Evolutionary conservation across 1,139 yeast species (phyloP).

Genomic region (Saccharomycopsis hybrid): DNA sequence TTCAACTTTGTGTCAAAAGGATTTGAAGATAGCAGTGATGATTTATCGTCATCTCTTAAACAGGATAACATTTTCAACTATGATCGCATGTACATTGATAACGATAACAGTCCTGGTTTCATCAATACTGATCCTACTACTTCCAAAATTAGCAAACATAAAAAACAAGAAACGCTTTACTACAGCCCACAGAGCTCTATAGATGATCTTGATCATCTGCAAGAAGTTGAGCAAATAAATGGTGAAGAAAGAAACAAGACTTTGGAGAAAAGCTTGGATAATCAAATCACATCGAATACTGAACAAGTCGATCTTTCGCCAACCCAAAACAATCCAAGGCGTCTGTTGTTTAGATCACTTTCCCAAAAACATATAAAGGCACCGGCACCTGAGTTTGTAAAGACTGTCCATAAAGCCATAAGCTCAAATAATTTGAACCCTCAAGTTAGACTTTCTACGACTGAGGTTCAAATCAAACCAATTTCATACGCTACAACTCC

Average conservation of each 20-base stretch:
- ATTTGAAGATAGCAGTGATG: conserved; percentile 8
- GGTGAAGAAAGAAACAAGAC: background rate
- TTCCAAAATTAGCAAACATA: conserved; percentile 5
- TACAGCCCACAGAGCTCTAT: conserved; percentile 16
- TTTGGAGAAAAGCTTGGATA: background rate
- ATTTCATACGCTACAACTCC: conserved; percentile 20
- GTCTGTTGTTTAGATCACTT: background rate
- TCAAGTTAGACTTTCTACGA: background rate
- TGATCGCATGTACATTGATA: background rate
- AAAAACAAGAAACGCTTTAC: conserved; percentile 16
- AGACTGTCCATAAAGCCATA: background rate
- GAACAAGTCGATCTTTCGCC: too few relatives aligned
- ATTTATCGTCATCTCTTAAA: background rate
- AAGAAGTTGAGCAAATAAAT: background rate
- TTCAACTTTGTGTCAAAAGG: conserved; percentile 16
- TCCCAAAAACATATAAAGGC: background rate
- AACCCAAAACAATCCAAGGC: too few relatives aligned
- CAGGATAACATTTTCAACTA: background rate
- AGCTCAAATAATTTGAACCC: background rate
- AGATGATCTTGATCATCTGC: too few relatives aligned
- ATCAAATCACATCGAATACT: background rate
- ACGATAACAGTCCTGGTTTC: background rate
- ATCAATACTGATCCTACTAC: background rate
- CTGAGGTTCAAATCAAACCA: conserved; percentile 3
- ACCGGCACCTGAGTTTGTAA: background rate